phyloP scores from a whole-genome alignment of 306 rosid genomes.

The Elaeagnus macrophylla region DNA sequence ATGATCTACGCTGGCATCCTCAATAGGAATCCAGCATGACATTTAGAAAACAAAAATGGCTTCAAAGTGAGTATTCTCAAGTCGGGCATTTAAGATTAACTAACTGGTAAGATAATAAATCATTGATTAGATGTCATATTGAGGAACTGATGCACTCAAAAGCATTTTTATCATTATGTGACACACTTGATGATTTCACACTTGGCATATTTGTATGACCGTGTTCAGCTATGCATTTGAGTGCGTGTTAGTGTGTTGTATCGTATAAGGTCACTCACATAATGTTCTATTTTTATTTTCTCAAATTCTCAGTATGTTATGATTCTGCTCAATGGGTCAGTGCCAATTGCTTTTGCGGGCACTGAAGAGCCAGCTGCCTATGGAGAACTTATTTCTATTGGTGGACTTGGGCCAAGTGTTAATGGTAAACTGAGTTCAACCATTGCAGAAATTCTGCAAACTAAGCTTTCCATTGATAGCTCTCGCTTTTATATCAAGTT shows the following conservation, averaged over 20 bases:
- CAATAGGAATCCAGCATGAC: too few relatives aligned
- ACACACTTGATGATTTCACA: too few relatives aligned
- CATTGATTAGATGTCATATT: too few relatives aligned
- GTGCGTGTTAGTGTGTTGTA: background rate
- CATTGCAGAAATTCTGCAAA: constrained; percentile 80
- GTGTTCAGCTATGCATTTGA: background rate
- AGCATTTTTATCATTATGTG: too few relatives aligned
- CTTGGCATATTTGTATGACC: too few relatives aligned
- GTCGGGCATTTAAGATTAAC: too few relatives aligned
- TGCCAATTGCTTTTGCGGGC: constrained; percentile 77
- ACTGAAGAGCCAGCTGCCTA: constrained; percentile 93
- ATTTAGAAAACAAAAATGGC: too few relatives aligned
- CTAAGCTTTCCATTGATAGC: constrained; percentile 68
- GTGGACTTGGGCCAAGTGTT: constrained; percentile 73
- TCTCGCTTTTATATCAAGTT: constrained; percentile 88
- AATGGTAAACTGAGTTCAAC: constrained; percentile 83
- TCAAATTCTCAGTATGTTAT: constrained; percentile 64
- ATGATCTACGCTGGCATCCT: too few relatives aligned
- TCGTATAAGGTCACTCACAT: background rate
- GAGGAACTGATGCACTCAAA: too few relatives aligned
- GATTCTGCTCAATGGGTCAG: constrained; percentile 79
- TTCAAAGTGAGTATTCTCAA: too few relatives aligned
- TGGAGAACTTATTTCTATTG: constrained; percentile 82
- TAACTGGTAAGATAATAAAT: too few relatives aligned
- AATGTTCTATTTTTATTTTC: background rate